These are phyloP conservation scores for Helicostylum pulchrum DNA, from an alignment of 192 early-diverging fungal genomes.

Conservation along the genomic window DNA sequence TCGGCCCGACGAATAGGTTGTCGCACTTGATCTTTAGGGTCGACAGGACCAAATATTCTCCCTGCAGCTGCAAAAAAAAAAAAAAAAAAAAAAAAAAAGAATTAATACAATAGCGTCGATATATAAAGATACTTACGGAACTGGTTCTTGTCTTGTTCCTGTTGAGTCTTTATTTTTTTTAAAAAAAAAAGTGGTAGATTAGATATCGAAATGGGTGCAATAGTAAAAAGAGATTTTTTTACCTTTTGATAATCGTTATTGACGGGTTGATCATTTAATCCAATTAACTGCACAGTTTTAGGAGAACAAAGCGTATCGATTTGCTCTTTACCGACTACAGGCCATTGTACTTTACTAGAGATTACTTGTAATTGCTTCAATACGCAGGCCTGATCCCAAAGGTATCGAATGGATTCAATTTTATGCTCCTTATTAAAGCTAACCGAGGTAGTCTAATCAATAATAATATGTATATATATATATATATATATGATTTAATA, in stretches of 20 bases:
- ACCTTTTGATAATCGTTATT: slow-evolving; percentile 2
- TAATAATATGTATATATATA: background rate
- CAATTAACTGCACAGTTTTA: background rate
- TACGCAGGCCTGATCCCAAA: slow-evolving; percentile 39
- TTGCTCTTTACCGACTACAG: slow-evolving; percentile 31
- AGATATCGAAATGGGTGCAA: background rate
- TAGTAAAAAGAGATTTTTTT: slow-evolving; percentile 1
- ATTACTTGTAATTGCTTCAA: slow-evolving; percentile 31
- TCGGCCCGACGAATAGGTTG: background rate
- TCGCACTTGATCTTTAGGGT: slow-evolving; percentile 24
- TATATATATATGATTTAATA: background rate
- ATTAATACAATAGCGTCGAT: background rate
- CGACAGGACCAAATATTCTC: slow-evolving; percentile 25
- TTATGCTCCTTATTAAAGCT: slow-evolving; percentile 20
- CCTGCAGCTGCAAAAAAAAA: slow-evolving; percentile 13
- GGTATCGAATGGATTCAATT: slow-evolving; percentile 21
- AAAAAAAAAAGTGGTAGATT: background rate
- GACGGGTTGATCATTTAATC: background rate
- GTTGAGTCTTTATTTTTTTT: background rate
- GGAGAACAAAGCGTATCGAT: slow-evolving; percentile 11
- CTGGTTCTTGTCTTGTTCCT: background rate
- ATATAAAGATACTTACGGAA: too few species aligned
- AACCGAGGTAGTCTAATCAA: slow-evolving; percentile 27
- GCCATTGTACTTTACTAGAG: slow-evolving; percentile 17
- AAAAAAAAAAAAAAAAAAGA: background rate